phyloP scores from a whole-genome alignment of 345 rosid genomes.

The Citrus unshiu region DNA sequence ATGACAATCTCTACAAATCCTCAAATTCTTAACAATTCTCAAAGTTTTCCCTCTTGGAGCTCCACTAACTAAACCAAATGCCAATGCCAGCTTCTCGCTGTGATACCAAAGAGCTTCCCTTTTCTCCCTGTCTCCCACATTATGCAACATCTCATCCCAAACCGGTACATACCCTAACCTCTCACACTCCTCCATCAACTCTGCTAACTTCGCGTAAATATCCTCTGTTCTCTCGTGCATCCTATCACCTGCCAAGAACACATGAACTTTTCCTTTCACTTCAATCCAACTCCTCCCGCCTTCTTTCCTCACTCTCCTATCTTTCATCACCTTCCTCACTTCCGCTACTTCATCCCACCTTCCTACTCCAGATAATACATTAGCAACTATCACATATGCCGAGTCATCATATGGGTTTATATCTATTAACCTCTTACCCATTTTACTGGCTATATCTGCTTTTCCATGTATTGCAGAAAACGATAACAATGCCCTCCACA shows the following conservation, averaged over 20 bases:
- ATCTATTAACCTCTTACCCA: constrained; percentile 26
- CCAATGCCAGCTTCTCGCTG: constrained; percentile 58
- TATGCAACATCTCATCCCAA: constrained; percentile 30
- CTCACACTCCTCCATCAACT: constrained; percentile 34
- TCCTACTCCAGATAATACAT: constrained; percentile 28
- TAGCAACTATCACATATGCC: constrained; percentile 35
- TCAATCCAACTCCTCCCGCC: constrained; percentile 48
- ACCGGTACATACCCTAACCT: constrained; percentile 36
- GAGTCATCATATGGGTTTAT: constrained; percentile 35
- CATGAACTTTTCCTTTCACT: constrained; percentile 43
- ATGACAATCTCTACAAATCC: constrained; percentile 44
- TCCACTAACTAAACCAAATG: constrained; percentile 43
- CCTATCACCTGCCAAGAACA: constrained; percentile 46
- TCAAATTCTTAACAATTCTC: constrained; percentile 38
- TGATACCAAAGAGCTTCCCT: constrained; percentile 39
- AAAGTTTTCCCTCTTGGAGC: constrained; percentile 34
- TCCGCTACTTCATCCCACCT: constrained; percentile 37
- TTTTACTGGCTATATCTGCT: constrained; percentile 27
- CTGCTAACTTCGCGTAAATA: constrained; percentile 34
- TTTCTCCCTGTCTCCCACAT: constrained; percentile 34
- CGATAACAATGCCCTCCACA: constrained; percentile 40
- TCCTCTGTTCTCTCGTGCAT: constrained; percentile 32
- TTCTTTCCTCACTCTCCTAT: constrained; percentile 36
- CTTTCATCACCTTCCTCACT: constrained; percentile 33
- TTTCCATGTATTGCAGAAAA: constrained; percentile 28